Conservation (phyloP, 31 red algal species). For the Odonthalia washingtoniensis region DNA sequence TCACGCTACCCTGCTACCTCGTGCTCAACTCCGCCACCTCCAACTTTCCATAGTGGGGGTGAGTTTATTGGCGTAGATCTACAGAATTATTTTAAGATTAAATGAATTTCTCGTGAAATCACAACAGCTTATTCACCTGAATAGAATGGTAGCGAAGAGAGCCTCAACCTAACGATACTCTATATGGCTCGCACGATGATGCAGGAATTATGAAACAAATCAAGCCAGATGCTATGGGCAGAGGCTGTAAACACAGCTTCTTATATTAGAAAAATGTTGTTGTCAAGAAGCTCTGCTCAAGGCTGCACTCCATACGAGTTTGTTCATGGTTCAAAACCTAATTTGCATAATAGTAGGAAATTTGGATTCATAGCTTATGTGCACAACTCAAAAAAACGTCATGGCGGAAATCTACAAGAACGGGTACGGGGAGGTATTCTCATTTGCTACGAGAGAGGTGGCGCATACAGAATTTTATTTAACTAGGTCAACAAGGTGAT, state of each 20-base stretch:
- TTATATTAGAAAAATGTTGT: not conserved
- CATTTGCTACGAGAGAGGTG: too few species aligned
- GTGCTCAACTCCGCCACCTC: too few species aligned
- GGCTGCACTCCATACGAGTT: not conserved
- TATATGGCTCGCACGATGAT: not conserved
- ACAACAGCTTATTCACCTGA: not conserved
- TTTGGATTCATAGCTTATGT: not conserved
- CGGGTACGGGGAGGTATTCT: too few species aligned
- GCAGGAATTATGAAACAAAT: not conserved
- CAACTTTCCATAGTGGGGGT: too few species aligned
- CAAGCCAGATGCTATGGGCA: too few species aligned
- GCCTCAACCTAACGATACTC: not conserved
- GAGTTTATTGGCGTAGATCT: not conserved
- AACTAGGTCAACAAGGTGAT: too few species aligned
- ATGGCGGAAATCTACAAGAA: too few species aligned
- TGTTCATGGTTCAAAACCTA: not conserved
- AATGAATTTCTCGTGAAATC: not conserved
- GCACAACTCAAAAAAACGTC: not conserved
- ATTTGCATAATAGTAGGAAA: not conserved
- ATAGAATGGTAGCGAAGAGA: not conserved
- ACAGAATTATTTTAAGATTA: not conserved
- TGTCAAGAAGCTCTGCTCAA: not conserved
- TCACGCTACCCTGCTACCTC: too few species aligned
- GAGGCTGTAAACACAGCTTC: not conserved
- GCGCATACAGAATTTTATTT: too few species aligned